Conservation (phyloP, 108 stramenopile genomes). For the Pseudonitzschia multiseries region DNA sequence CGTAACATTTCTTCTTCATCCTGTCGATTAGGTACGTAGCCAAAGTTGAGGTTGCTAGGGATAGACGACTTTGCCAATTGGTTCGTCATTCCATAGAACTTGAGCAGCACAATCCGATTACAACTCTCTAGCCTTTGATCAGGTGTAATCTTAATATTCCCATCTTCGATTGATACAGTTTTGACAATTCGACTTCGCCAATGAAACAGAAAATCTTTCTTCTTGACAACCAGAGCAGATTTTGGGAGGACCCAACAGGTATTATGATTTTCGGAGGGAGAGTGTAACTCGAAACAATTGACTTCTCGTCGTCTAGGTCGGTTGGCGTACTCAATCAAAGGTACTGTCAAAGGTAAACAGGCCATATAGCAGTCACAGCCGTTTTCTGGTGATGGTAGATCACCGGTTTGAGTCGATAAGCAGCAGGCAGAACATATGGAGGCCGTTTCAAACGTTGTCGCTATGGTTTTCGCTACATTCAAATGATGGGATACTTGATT, state of each 20-base stretch:
- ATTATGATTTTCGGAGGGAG: slow-evolving; percentile 29
- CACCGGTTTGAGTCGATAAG: not conserved
- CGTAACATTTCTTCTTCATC: slow-evolving; percentile 18
- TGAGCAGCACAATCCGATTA: slow-evolving; percentile 20
- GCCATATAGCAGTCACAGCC: slow-evolving; percentile 56
- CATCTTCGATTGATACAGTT: slow-evolving; percentile 6
- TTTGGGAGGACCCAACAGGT: slow-evolving; percentile 41
- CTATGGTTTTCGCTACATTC: slow-evolving; percentile 14
- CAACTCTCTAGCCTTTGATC: not conserved
- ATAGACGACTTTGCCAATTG: slow-evolving; percentile 2
- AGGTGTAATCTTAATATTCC: slow-evolving; percentile 3
- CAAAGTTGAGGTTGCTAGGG: slow-evolving; percentile 38
- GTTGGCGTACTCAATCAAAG: slow-evolving; percentile 52
- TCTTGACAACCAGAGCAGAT: slow-evolving; percentile 45
- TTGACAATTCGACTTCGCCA: slow-evolving; percentile 60
- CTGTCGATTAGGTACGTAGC: slow-evolving; percentile 28
- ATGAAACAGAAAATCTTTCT: slow-evolving; percentile 54
- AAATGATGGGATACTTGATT: slow-evolving; percentile 24
- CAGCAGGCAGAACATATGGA: slow-evolving; percentile 9
- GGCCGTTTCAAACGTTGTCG: slow-evolving; percentile 50
- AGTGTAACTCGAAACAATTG: slow-evolving; percentile 59
- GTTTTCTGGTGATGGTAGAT: not conserved
- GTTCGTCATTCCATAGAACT: slow-evolving; percentile 21
- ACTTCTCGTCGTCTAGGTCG: slow-evolving; percentile 55
- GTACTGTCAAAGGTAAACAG: slow-evolving; percentile 43